phyloP scores from a whole-genome alignment of 2,329 filamentous ascomycete species.

The Myriosclerotinia curreyana region DNA sequence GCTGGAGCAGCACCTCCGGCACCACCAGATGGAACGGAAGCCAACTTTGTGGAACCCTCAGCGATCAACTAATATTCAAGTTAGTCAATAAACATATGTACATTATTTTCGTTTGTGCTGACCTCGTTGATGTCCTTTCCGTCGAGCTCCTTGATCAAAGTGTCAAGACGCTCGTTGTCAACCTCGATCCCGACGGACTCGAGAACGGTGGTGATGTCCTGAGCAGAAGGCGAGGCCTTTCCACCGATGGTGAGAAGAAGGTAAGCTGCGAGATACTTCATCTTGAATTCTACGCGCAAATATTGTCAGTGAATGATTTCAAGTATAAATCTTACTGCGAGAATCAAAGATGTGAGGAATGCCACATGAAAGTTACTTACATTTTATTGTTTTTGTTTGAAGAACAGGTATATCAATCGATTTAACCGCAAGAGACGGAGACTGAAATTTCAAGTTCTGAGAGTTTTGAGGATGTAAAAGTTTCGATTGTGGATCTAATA shows the following conservation, averaged over 20 bases:
- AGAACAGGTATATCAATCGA: constrained; percentile 96
- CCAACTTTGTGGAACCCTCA: constrained; percentile 88
- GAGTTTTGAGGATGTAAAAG: constrained; percentile 20
- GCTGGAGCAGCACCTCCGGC: constrained; percentile 67
- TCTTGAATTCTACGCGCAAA: constrained; percentile 59
- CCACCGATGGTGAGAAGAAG: constrained; percentile 93
- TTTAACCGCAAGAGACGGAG: constrained; percentile 99
- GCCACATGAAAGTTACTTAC: constrained; percentile 28
- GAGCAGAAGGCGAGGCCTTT: constrained; percentile 82
- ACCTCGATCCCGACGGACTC: constrained; percentile 93
- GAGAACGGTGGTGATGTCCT: constrained; percentile 85
- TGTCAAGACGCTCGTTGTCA: constrained; percentile 79
- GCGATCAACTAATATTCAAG: constrained; percentile 70
- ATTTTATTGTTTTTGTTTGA: constrained; percentile 32
- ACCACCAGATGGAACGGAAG: constrained; percentile 93
- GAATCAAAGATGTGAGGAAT: not conserved
- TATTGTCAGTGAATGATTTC: constrained; percentile 26
- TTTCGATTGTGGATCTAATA: constrained; percentile 20
- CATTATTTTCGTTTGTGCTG: constrained; percentile 40
- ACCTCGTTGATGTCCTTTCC: constrained; percentile 94
- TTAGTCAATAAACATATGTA: constrained; percentile 32
- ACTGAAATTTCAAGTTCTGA: constrained; percentile 91
- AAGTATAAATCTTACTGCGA: not conserved
- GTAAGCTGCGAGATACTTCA: constrained; percentile 99
- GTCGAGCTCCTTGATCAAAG: constrained; percentile 85